Base-by-base conservation (phyloP, 257 asterid species). In the Orobanche coerulescens region DNA sequence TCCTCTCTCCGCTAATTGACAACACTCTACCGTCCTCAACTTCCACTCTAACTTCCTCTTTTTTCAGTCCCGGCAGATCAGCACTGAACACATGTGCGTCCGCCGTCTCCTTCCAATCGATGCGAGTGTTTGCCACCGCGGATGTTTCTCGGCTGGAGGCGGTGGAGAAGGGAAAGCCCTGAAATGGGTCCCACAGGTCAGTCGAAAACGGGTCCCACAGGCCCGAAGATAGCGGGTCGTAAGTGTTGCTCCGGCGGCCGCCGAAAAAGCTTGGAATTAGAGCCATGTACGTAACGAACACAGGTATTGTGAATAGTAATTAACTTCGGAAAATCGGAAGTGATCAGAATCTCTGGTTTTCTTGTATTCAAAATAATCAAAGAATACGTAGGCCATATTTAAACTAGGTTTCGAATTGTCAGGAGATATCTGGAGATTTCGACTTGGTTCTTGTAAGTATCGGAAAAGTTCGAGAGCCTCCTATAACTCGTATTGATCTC, bases 1-100 rank as follows among this genome's bases (percentile, higher is more conserved):
- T 67, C 57, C 70, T 28, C 67, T 73, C 78, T 8, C 78, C 78
- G 24, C 73, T 62, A 14, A 73, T 73, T 36, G 48, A 70, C 28
- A 73, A 12, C 4, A 67, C 13, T 0, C 24, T 46, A 0, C 77
- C 77, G 8, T 72, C 73, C 58, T 72, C 77, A 0, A 72, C 67
- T 4, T 72, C 69, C 7, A 72, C 76, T 26, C 61, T 72, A 1
- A 66, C 66, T 7, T 67, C 64, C 51, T 58, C 64, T n/a, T 61
- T 61, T 43, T 19, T 26, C 30, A 61, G 8, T 6, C 55, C 63
- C 12, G 63, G 71, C 20, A 65, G 30, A 23, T 65, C 71, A 7
- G 71, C 63, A 63, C 54, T 65, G 71, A 65, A 53, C 34, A 65
- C 64, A 56, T 65, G 63, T 4, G 57, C 71, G 47, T 65, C 71